Evolutionary conservation across 1,284 basidiomycete species (phyloP), one percentile per base, ranked within the genome.

Genomic region (Sporisorium sorghi): DNA sequence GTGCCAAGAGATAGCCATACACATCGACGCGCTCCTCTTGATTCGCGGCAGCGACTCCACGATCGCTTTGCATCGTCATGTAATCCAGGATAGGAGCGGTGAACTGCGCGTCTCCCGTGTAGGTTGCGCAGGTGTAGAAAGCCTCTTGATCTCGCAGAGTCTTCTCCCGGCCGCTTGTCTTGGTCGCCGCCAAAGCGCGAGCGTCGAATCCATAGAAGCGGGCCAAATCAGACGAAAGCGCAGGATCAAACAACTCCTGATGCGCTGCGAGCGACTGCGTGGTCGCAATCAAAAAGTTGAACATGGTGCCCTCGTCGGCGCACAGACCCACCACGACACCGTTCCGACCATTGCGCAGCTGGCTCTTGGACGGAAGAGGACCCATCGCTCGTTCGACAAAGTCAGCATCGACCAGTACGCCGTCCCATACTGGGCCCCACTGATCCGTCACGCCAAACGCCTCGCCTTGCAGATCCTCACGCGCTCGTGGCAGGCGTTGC

Each of bases 281-380:
- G 7, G 73, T 71, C 19, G 53, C 44, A 24, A 77, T 48, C 19
- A 74, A 49, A 17, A 78, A 59, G 40, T 77, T 78, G 64, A 78
- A 78, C 58, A 78, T 71, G 32, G 75, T 69, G 3, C 77, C 77
- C 39, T 78, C 77, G 40, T 78, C 77, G 8, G 66, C 77, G 17
- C 52, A 58, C 53, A 75, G 47, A 3, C 77, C 77, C 8, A 77
- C 32, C 17, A 77, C 42, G 6, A 76, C 42, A 10, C 77, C 77
- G 28, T 40, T 39, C 15, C 54, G 37, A 17, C 66, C 77, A 23
- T 78, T 78, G 9, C 52, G 54, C 7, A 78, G 55, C 40, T 72
- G 17, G 14, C 37, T 49, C 12, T 50, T 58, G 1, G 55, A 32
- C 14, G 58, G 72, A 7, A 70, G 28, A 17, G 72, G 66, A 10